Percentiles rank a stretch among this genome's conserved stretches.
These are phyloP conservation scores for Plasmodium coatneyi DNA, from an alignment of 169 alveolate species.

Conservation along the genomic window DNA sequence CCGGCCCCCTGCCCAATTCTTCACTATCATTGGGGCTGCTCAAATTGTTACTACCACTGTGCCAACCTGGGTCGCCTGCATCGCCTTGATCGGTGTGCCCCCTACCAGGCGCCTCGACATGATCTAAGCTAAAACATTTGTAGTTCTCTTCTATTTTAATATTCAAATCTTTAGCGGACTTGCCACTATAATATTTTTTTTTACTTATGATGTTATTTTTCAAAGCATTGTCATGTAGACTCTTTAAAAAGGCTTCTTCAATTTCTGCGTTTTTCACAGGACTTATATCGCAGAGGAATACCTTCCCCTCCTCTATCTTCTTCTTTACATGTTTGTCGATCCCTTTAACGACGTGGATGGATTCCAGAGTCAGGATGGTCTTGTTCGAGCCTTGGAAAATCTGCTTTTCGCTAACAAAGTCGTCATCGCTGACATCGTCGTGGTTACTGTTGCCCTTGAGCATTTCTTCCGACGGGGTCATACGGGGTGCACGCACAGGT, in stretches of 20 bases:
- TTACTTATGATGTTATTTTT: slow-evolving; percentile 1
- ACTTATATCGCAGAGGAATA: slow-evolving; percentile 56
- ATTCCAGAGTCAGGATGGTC: slow-evolving; percentile 27
- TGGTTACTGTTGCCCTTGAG: slow-evolving; percentile 18
- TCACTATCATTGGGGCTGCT: not conserved
- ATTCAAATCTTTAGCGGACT: slow-evolving; percentile 23
- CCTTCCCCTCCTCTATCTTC: slow-evolving; percentile 67
- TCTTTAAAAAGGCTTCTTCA: slow-evolving; percentile 69
- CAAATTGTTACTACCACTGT: not conserved
- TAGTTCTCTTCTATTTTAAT: slow-evolving; percentile 53
- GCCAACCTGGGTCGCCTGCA: not conserved
- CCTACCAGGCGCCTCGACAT: not conserved
- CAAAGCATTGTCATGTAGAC: slow-evolving; percentile 36
- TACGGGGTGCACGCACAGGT: slow-evolving; percentile 3
- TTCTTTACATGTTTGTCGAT: slow-evolving; percentile 60
- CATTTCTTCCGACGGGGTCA: slow-evolving; percentile 23
- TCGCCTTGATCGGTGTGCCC: not conserved
- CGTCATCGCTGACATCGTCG: slow-evolving; percentile 70
- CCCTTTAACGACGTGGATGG: slow-evolving; percentile 54
- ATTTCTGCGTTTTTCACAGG: slow-evolving; percentile 73
- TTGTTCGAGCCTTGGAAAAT: slow-evolving; percentile 36
- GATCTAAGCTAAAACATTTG: slow-evolving; percentile 23
- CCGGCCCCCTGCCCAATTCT: not conserved
- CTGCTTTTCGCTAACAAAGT: slow-evolving; percentile 56
- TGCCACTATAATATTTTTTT: slow-evolving; percentile 25